A percentile compares a stretch with the other conserved stretches of the same genome.
phyloP scores from a whole-genome alignment of 768 basidiomycete species.

The Pisolithus tinctorius region DNA sequence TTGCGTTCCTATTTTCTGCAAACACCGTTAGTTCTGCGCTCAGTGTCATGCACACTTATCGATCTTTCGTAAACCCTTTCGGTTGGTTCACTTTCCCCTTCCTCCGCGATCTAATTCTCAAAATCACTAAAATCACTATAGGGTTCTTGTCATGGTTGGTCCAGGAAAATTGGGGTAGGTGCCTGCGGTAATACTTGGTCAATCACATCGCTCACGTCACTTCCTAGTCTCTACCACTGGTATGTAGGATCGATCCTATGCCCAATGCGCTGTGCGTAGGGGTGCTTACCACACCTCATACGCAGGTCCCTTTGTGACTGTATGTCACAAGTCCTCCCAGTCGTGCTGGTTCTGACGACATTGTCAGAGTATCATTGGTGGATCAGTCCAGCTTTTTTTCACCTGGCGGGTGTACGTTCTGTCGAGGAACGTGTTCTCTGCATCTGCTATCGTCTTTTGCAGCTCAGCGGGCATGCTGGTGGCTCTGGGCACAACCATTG shows the following conservation, averaged over 20 bases:
- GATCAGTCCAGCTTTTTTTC: conserved; percentile 39
- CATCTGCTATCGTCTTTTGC: conserved; percentile 12
- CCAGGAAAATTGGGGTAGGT: conserved; percentile 30
- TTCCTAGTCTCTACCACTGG: conserved; percentile 38
- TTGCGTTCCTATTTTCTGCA: conserved; percentile 34
- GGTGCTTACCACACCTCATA: not conserved
- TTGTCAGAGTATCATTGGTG: conserved; percentile 34
- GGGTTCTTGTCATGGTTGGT: conserved; percentile 22
- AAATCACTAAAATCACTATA: conserved; percentile 2
- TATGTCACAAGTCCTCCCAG: conserved; percentile 9
- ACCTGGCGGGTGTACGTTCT: conserved; percentile 32
- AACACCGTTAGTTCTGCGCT: conserved; percentile 42
- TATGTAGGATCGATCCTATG: conserved; percentile 7
- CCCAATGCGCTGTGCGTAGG: not conserved
- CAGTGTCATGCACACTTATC: conserved; percentile 38
- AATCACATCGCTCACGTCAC: not conserved
- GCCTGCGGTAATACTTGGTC: not conserved
- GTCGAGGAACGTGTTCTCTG: conserved; percentile 22
- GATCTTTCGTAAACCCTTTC: conserved; percentile 38
- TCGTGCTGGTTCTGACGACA: not conserved
- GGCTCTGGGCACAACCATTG: conserved; percentile 28
- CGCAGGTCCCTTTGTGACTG: conserved; percentile 39
- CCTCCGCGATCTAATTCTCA: too few species aligned
- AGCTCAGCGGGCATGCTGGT: conserved; percentile 20
- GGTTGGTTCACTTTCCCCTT: conserved; percentile 22